These are phyloP conservation scores for Begonia peltatifolia DNA, from an alignment of 306 rosid genomes.

Conservation along the genomic window DNA sequence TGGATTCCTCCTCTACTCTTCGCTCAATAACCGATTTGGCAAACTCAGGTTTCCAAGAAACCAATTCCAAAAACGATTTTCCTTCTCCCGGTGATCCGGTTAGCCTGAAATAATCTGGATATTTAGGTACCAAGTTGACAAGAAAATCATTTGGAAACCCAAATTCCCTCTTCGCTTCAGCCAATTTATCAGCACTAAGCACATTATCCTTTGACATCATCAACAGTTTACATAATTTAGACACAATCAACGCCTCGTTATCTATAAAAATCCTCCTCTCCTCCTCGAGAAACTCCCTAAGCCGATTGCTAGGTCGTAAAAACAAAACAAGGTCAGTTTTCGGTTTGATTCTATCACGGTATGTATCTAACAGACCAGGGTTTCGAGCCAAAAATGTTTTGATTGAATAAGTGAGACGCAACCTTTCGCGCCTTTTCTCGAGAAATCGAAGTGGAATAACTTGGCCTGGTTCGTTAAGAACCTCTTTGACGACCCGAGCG, in stretches of 20 bases:
- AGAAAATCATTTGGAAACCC: constrained; percentile 81
- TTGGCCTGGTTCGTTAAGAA: constrained; percentile 48
- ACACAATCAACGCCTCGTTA: constrained; percentile 40
- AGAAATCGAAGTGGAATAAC: constrained; percentile 45
- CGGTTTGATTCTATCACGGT: constrained; percentile 56
- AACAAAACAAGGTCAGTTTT: constrained; percentile 48
- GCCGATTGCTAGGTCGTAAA: constrained; percentile 29
- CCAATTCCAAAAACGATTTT: constrained; percentile 53
- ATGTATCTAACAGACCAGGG: constrained; percentile 55
- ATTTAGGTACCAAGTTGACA: constrained; percentile 64
- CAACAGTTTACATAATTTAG: constrained; percentile 61
- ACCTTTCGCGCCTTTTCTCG: constrained; percentile 57
- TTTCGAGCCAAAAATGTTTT: constrained; percentile 36
- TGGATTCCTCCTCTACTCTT: constrained; percentile 61
- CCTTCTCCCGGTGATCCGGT: constrained; percentile 56
- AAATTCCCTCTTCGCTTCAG: constrained; percentile 73
- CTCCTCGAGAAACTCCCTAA: constrained; percentile 34
- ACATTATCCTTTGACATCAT: constrained; percentile 65
- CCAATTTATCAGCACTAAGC: constrained; percentile 65
- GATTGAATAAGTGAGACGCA: constrained; percentile 36
- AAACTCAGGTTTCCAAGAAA: constrained; percentile 51
- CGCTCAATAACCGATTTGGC: constrained; percentile 65
- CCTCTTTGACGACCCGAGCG: constrained; percentile 49
- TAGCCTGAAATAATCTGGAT: constrained; percentile 55
- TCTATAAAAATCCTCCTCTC: constrained; percentile 28